Percentiles rank a stretch among this genome's conserved stretches.
These are phyloP conservation scores for Mallotus repandus DNA, from an alignment of 441 rosid genomes.

Conservation along the genomic window DNA sequence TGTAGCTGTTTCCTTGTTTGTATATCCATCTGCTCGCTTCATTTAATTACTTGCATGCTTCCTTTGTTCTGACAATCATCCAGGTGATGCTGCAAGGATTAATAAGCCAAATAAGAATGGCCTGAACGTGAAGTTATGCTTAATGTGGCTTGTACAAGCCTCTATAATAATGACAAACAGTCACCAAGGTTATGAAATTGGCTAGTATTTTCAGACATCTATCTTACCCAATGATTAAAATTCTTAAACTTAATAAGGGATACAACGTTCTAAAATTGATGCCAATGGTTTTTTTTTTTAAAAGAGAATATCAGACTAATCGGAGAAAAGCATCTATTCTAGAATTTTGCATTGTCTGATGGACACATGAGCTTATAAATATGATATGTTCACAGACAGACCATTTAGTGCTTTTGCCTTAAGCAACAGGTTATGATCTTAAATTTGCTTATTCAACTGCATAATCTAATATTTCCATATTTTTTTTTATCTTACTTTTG, in stretches of 20 bases:
- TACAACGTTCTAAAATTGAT: not conserved
- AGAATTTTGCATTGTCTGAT: not conserved
- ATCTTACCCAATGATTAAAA: not conserved
- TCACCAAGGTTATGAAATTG: too few species aligned
- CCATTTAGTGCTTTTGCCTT: not conserved
- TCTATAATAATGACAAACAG: too few species aligned
- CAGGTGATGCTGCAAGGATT: too few species aligned
- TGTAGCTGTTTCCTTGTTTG: too few species aligned
- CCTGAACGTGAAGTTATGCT: too few species aligned
- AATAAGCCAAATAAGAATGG: too few species aligned
- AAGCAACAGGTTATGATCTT: not conserved
- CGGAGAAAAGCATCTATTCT: not conserved
- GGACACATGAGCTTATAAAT: not conserved
- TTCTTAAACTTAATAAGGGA: conserved; percentile 5
- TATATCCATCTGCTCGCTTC: too few species aligned
- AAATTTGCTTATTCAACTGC: conserved; percentile 7
- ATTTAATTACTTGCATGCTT: too few species aligned
- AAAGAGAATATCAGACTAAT: not conserved
- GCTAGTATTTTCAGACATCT: too few species aligned
- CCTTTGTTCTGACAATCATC: too few species aligned
- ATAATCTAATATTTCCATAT: not conserved
- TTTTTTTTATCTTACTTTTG: conserved; percentile 11
- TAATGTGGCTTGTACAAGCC: too few species aligned
- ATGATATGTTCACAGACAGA: not conserved
- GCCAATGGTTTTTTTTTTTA: not conserved